A percentile compares a stretch with the other conserved stretches of the same genome.
Evolutionary conservation across 2,329 filamentous ascomycete species (phyloP).

Genomic region (Chrysoporthe puriensis): DNA sequence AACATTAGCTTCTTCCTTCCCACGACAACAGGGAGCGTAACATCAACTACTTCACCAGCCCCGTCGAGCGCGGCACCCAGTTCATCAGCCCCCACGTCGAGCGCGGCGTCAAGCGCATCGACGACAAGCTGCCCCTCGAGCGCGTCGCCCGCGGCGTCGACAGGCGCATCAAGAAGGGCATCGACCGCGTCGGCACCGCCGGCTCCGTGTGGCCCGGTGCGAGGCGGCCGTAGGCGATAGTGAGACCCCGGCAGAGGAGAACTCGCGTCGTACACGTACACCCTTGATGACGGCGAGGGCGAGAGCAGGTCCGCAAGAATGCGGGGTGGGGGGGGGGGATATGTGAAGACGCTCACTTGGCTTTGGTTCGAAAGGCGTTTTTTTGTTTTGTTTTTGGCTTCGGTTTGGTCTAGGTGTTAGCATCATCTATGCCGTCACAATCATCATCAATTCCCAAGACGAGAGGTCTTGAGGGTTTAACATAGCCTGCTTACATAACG

Average conservation of each 20-base stretch:
- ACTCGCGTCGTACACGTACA: no score
- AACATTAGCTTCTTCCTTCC: not conserved
- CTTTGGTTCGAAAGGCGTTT: not conserved
- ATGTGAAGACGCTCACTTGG: not conserved
- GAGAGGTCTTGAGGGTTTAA: no score
- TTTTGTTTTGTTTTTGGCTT: not conserved
- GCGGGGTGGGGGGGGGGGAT: not conserved
- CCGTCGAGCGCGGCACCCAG: slow-evolving; percentile 51
- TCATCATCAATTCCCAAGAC: no score
- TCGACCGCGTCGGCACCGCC: slow-evolving; percentile 40
- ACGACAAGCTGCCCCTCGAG: slow-evolving; percentile 53
- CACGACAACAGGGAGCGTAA: slow-evolving; percentile 47
- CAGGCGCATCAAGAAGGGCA: slow-evolving; percentile 50
- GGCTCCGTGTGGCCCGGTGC: slow-evolving; percentile 5
- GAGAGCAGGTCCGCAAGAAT: not conserved
- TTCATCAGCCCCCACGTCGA: slow-evolving; percentile 53
- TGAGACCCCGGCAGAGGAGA: no score
- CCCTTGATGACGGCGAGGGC: no score
- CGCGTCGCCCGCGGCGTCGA: slow-evolving; percentile 54
- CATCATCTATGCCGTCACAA: no score
- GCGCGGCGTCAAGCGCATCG: slow-evolving; percentile 49
- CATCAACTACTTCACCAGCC: slow-evolving; percentile 56
- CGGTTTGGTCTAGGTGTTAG: not conserved
- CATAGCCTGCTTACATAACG: no score
- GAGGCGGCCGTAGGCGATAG: not conserved